These are phyloP conservation scores for Geranium incanum DNA, from an alignment of 441 rosid genomes.

Conservation along the genomic window DNA sequence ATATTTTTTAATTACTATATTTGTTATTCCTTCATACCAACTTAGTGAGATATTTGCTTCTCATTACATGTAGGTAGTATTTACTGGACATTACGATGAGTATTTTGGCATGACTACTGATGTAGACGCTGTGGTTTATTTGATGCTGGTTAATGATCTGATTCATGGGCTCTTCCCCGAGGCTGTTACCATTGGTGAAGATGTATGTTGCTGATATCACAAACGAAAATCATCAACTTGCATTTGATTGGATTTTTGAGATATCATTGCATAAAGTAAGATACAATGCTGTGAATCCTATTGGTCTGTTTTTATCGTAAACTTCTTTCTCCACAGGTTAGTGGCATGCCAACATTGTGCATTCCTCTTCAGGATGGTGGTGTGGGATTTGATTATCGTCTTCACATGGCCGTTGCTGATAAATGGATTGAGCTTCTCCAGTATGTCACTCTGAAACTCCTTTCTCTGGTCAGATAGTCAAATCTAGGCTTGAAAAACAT, in stretches of 20 bases:
- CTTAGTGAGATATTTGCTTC: constrained; percentile 7
- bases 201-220: constrained; percentile 48
- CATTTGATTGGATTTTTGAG: neutral
- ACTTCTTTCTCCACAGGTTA: constrained; percentile 51
- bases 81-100: constrained; percentile 85
- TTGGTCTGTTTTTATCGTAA: constrained; percentile 1
- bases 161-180: constrained; percentile 93
- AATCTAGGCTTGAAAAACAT: neutral
- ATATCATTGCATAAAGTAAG: neutral
- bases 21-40: neutral
- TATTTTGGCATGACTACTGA: constrained; percentile 91
- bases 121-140: constrained; percentile 80
- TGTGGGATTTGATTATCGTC: constrained; percentile 95
- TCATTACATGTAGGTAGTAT: constrained; percentile 48
- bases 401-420: constrained; percentile 96
- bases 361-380: constrained; percentile 87
- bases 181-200: constrained; percentile 87
- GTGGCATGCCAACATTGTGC: constrained; percentile 98
- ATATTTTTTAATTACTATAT: neutral
- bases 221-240: constrained; percentile 7
- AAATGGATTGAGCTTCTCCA: constrained; percentile 95
- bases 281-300: neutral
- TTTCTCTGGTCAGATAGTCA: neutral
- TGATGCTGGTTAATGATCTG: constrained; percentile 92
- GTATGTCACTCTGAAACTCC: constrained; percentile 35